Evolutionary conservation across 2,329 filamentous ascomycete species (phyloP).

Genomic region (Monilinia laxa): DNA sequence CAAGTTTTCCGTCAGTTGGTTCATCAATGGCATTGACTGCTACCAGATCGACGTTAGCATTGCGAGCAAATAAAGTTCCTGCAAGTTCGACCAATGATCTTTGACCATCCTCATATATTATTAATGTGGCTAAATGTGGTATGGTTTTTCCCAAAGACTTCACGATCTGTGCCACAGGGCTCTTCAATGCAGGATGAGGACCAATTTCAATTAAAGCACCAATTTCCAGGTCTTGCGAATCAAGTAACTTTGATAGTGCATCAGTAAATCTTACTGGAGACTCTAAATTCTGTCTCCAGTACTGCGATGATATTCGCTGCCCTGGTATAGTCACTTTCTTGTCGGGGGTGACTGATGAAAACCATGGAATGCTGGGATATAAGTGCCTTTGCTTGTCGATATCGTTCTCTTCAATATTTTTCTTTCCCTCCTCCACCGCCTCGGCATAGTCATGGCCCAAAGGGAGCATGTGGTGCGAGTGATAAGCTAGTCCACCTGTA

Average conservation of each 20-base stretch:
- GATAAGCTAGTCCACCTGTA: conserved; percentile 22
- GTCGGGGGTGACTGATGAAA: no score
- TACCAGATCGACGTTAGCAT: neutral
- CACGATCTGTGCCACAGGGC: conserved; percentile 23
- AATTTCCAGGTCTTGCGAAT: no score
- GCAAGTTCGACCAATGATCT: neutral
- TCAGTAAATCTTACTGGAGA: conserved; percentile 24
- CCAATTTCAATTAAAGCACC: conserved; percentile 24
- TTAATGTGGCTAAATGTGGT: conserved; percentile 20
- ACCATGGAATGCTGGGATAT: no score
- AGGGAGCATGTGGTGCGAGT: conserved; percentile 23
- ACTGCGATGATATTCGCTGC: conserved; percentile 2
- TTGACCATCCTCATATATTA: conserved; percentile 7
- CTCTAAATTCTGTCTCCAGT: conserved; percentile 28
- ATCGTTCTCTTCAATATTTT: no score
- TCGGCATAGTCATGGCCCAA: conserved; percentile 19
- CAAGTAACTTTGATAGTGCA: conserved; percentile 1
- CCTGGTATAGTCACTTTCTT: no score
- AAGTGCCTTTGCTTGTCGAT: no score
- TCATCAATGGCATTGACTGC: conserved; percentile 38
- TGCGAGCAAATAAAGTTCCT: conserved; percentile 20
- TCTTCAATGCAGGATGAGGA: conserved; percentile 24
- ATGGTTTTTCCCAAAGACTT: conserved; percentile 42
- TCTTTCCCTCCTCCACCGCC: conserved; percentile 1
- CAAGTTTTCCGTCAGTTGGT: conserved; percentile 9